phyloP scores from a whole-genome alignment of 192 early-diverging fungal genomes.

The Coemansia sp. region DNA sequence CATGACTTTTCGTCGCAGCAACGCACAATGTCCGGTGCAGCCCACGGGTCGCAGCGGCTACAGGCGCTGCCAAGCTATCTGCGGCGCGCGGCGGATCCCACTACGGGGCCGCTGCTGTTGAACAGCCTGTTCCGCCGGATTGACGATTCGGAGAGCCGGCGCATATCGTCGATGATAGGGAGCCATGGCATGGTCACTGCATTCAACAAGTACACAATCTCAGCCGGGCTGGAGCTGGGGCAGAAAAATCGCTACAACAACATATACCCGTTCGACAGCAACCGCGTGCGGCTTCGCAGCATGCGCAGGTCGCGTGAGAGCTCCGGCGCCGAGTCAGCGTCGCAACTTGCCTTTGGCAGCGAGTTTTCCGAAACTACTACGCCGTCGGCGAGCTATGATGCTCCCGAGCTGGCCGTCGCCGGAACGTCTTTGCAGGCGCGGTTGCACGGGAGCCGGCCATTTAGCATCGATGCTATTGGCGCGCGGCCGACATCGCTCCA shows the following conservation, averaged over 20 bases:
- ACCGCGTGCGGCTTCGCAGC: constrained; percentile 50
- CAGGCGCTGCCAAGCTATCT: constrained; percentile 28
- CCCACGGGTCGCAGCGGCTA: constrained; percentile 17
- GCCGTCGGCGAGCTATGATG: neutral
- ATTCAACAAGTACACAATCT: constrained; percentile 63
- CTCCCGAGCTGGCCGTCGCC: neutral
- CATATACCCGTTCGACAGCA: constrained; percentile 76
- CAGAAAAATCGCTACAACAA: constrained; percentile 81
- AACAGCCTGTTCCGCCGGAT: constrained; percentile 51
- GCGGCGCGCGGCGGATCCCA: constrained; percentile 19
- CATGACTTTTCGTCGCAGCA: constrained; percentile 8
- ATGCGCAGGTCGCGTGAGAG: constrained; percentile 15
- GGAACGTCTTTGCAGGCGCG: neutral
- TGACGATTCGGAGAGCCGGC: constrained; percentile 62
- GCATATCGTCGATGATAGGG: constrained; percentile 66
- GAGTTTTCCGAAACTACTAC: neutral
- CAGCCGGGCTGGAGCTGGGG: constrained; percentile 61
- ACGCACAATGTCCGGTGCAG: too few relatives aligned
- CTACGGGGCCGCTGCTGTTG: constrained; percentile 25
- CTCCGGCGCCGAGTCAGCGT: neutral
- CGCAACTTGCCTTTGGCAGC: neutral
- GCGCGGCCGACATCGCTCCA: constrained; percentile 2
- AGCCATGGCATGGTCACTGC: constrained; percentile 49
- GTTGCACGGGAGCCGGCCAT: constrained; percentile 4
- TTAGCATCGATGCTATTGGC: constrained; percentile 6